Percentiles rank a stretch among this genome's conserved stretches.
Evolutionary conservation across 2,329 filamentous ascomycete species (phyloP).

Genomic region (Arthroderma sp.): DNA sequence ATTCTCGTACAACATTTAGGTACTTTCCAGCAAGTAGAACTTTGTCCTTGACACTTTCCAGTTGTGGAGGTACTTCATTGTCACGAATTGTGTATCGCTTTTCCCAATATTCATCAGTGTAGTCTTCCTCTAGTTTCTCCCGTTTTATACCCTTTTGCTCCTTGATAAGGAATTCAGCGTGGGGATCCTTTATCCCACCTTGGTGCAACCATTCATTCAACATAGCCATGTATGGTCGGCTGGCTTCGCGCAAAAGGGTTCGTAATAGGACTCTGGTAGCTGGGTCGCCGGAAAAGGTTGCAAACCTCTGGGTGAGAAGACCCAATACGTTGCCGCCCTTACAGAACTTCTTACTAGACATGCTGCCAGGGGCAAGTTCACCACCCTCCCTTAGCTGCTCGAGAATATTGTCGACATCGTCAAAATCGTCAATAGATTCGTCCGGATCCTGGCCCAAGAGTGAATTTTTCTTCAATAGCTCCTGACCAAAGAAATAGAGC

Average conservation of each 20-base stretch:
- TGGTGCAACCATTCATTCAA: conserved; percentile 97
- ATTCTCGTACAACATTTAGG: conserved; percentile 92
- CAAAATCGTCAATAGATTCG: conserved; percentile 58
- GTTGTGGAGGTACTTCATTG: conserved; percentile 78
- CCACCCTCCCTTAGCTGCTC: conserved; percentile 80
- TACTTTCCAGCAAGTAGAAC: conserved; percentile 94
- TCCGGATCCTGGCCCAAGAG: conserved; percentile 61
- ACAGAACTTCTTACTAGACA: conserved; percentile 80
- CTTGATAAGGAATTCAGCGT: conserved; percentile 86
- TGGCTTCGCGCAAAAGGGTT: conserved; percentile 71
- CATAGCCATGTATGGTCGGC: conserved; percentile 93
- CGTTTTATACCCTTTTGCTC: conserved; percentile 91
- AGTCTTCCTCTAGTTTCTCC: conserved; percentile 85
- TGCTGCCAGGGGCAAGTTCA: conserved; percentile 62
- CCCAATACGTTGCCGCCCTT: conserved; percentile 95
- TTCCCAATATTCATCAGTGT: conserved; percentile 99
- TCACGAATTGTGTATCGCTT: conserved; percentile 91
- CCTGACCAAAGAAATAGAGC: conserved; percentile 73
- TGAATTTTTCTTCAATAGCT: conserved; percentile 76
- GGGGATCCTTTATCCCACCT: conserved; percentile 85
- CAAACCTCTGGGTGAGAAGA: conserved; percentile 68
- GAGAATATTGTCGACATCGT: conserved; percentile 85
- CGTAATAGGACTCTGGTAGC: conserved; percentile 71
- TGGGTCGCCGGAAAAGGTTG: conserved; percentile 87
- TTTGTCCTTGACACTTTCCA: conserved; percentile 83